Evolutionary conservation across 805 yeast species (phyloP).

Genomic region (Wickerhamomyces bovis): DNA sequence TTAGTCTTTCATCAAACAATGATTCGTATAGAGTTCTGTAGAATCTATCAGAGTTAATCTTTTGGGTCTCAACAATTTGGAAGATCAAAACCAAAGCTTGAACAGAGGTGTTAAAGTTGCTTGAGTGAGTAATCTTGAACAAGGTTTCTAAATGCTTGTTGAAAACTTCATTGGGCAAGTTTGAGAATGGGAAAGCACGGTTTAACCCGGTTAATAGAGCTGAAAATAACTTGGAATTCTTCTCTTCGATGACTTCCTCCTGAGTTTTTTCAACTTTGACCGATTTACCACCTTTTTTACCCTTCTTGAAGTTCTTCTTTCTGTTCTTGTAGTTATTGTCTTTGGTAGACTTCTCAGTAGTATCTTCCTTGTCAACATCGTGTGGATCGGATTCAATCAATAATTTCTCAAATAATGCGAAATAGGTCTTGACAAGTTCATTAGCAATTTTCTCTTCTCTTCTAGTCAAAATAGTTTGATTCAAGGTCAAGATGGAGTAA

Average conservation of each 20-base stretch:
- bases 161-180: constrained; percentile 63
- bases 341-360: constrained; percentile 27
- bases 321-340: constrained; percentile 52
- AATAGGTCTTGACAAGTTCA: constrained; percentile 73
- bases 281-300: constrained; percentile 84
- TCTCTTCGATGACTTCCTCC: constrained; percentile 66
- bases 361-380: constrained; percentile 36
- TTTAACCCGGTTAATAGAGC: constrained; percentile 92
- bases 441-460: constrained; percentile 80
- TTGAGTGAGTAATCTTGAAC: constrained; percentile 86
- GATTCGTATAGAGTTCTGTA: constrained; percentile 88
- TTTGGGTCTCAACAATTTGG: constrained; percentile 65
- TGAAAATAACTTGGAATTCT: constrained; percentile 75
- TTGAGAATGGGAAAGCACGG: constrained; percentile 91
- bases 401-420: constrained; percentile 78
- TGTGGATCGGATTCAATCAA: constrained; percentile 59
- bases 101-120: constrained; percentile 89
- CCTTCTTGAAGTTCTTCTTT: constrained; percentile 72
- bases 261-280: constrained; percentile 61
- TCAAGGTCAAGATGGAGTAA: constrained; percentile 80
- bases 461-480: constrained; percentile 84
- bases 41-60: constrained; percentile 57
- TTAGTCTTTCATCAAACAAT: constrained; percentile 75
- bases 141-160: constrained; percentile 75
- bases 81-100: constrained; percentile 85